These are phyloP conservation scores for Candida manassasensis DNA, from an alignment of 805 yeast species.

Conservation along the genomic window DNA sequence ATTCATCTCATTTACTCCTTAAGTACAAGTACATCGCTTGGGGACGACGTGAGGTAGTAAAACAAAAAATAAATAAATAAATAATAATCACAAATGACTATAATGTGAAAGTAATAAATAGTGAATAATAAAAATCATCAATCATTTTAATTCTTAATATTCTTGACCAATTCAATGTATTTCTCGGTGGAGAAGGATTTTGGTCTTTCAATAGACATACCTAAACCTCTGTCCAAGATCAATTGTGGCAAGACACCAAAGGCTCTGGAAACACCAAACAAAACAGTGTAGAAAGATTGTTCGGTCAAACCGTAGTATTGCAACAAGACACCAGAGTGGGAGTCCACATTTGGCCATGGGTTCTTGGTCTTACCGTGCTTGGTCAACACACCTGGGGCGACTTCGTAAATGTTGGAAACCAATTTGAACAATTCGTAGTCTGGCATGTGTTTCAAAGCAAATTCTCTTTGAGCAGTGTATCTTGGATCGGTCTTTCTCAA, in stretches of 20 bases:
- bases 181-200: constrained; percentile 90
- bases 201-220: constrained; percentile 80
- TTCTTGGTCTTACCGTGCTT: constrained; percentile 82
- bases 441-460: constrained; percentile 58
- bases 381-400: constrained; percentile 71
- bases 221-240: constrained; percentile 72
- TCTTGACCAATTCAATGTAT: constrained; percentile 74
- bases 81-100: constrained; percentile 4
- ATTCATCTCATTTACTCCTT: too few relatives aligned
- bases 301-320: constrained; percentile 77
- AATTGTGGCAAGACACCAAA: constrained; percentile 76
- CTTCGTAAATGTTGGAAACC: constrained; percentile 59
- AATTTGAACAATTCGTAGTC: constrained; percentile 61
- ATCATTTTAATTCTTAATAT: constrained; percentile 16
- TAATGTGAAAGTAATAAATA: constrained; percentile 2
- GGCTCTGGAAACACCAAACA: constrained; percentile 79
- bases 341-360: constrained; percentile 83
- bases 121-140: constrained; percentile 8
- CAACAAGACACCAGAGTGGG: constrained; percentile 73
- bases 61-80: constrained; percentile 4
- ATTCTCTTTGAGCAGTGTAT: constrained; percentile 67
- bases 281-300: constrained; percentile 70
- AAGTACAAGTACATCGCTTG: constrained; percentile 1
- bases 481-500: constrained; percentile 81
- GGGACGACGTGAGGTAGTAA: too few relatives aligned